A percentile compares a stretch with the other conserved stretches of the same genome.
phyloP scores from a whole-genome alignment of 257 asterid genomes.

The Fraxinus cuspidata region DNA sequence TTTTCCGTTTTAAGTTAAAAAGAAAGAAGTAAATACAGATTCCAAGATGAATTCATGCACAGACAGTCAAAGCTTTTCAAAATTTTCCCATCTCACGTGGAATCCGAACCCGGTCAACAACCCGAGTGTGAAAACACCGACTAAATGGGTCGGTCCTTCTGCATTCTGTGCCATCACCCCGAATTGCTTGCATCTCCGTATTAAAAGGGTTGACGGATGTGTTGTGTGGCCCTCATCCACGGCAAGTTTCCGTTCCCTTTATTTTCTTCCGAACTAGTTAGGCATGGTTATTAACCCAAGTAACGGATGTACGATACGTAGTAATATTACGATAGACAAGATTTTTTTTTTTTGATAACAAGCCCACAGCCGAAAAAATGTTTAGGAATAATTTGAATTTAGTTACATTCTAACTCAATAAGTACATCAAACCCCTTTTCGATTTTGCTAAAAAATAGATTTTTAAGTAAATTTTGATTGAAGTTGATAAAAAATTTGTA shows the following conservation, averaged over 20 bases:
- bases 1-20: background rate
- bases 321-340: too few species aligned
- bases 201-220: too few species aligned
- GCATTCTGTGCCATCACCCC: background rate
- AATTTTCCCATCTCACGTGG: background rate
- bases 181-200: too few species aligned
- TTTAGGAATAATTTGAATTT: too few species aligned
- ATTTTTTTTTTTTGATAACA: too few species aligned
- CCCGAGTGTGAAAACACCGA: constrained; percentile 2
- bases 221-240: too few species aligned
- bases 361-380: too few species aligned
- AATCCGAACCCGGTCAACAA: constrained; percentile 12
- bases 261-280: background rate
- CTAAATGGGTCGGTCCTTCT: background rate
- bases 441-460: too few species aligned
- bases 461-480: too few species aligned
- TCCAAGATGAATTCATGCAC: background rate
- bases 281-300: background rate
- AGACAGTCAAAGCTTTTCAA: background rate
- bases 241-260: background rate
- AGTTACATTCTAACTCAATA: background rate
- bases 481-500: too few species aligned
- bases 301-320: too few species aligned
- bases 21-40: background rate
- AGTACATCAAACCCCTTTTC: too few species aligned